Evolutionary conservation across 768 basidiomycete species (phyloP), one percentile per base, ranked within the genome.

Genomic region (Termitomyces sp.): DNA sequence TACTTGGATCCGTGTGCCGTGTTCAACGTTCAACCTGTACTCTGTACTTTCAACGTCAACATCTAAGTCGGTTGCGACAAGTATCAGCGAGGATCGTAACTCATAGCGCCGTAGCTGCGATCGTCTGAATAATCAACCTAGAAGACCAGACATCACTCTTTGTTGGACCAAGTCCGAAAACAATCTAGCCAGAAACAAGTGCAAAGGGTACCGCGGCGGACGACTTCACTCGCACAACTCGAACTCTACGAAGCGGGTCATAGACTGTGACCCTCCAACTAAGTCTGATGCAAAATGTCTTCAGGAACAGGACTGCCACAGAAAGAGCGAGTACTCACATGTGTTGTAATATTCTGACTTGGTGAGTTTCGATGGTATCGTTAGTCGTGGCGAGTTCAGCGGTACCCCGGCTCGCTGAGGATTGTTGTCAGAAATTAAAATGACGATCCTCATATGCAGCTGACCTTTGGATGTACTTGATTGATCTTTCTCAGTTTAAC

Each of bases 271-370:
- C 33, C 67, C 66, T 12, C 70, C 68, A 38, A 71, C 59, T 41
- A 50, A 58, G 41, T 67, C 68, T 71, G 53, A 26, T 30, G 43
- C 14, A 23, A 33, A 4, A 35, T 32, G 33, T 13, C 28, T 40
- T 43, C 12, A n/a, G 26, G 14, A n/a, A 13, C 10, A 32, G 32
- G 50, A 23, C n/a, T 1, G n/a, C n/a, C 16, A n/a, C 4, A 43
- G 41, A n/a, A 20, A 33, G 26, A 35, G n/a, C 26, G 18, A 36
- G 20, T 5, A 48, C 70, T 69, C 53, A 72, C 72, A 70, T 12
- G 63, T 63, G 41, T 69, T 62, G 57, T 74, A 74, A 57, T 65
- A 71, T 55, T 72, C 69, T 47, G 67, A 63, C 33, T 59, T 70
- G 1, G 69, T 66, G n/a, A 71, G 61, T 63, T 69, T 63, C 5